Base-by-base conservation (phyloP, 176 grass and related monocot species). In the Eleusine indica region DNA sequence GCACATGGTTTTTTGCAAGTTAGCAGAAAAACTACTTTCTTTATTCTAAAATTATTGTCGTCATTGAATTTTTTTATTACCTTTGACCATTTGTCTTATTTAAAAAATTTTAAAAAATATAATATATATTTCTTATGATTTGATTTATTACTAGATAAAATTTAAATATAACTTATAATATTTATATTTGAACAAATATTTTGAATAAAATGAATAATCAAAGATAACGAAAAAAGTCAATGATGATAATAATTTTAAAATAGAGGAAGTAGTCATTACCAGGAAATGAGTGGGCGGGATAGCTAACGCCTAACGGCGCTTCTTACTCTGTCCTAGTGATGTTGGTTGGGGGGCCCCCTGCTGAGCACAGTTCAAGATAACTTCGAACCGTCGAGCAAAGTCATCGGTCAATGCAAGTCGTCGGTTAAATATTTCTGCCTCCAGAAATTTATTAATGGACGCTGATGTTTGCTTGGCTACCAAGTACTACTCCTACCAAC, bases 381-480 rank as follows among this genome's bases (percentile, higher is more conserved):
- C 4, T n/a, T 61, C 6, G 57, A 48, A 2, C 4, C 19, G 5
- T n/a, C 40, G 12, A 41, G 38, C 77, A 73, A 19, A 66, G 69
- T 35, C 61, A 16, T 46, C 13, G 47, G 84, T 86, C 70, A 86
- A 64, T 5, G 25, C 3, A 80, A 57, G 84, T 68, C 77, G 12
- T 57, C 17, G 0, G 6, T 22, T 46, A 80, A 80, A 80, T 74
- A 86, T 56, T n/a, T 54, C 28, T 22, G 5, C 30, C 25, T 57
- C 38, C 9, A 4, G n/a, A 74, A 8, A 3, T 57, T 57, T 86
- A 66, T 37, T 80, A 73, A 38, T 25, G 22, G 11, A 52, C 81
- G 70, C 25, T 44, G 41, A 47, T 3, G 76, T 3, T 68, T 47
- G 28, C 49, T 81, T 81, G 77, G 16, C 7, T 44, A 30, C 32